Base-by-base conservation (phyloP, 306 rosid species). In the Mimosa bimucronata region DNA sequence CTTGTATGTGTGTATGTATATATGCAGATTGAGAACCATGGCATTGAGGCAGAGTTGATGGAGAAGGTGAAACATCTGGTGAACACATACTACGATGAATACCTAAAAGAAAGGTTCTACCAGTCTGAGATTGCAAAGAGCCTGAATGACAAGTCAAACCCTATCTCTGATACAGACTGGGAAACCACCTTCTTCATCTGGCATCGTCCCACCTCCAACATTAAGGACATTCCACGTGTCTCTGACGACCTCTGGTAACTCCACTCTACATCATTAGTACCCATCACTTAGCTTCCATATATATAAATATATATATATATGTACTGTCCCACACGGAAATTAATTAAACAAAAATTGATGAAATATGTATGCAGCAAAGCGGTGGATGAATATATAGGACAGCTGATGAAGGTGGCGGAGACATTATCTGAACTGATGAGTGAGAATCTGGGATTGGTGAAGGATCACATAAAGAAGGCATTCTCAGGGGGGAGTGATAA, bases 111-210 rank as follows among this genome's bases (percentile, higher is more conserved):
- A 78, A 77, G 85, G 23, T 94, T 94, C 78, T 94, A 90, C 62
- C 78, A 87, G 60, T 90, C 97, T 73, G 86, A 84, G 87, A 73
- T 80, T 34, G 97, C 91, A 19, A 89, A 88, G 78, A 80, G 79
- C 71, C 72, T 89, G 38, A 34, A 34, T 72, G 84, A 81, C 79
- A 57, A 83, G 76, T 78, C 85, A 66, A 73, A 73, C 12, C 52
- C 68, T 55, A 62, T 81, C 46, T 57, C 88, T 45, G 88, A 88
- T 52, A 30, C 70, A 34, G 97, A 94, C 79, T 94, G 98, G 98
- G 97, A 94, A 86, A 86, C 87, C 81, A 67, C 88, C 58, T 90
- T 94, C 79, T 94, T 94, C 93, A 86, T 94, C 64, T 86, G 90
- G 89, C 98, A 94, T 75, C 92, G 82, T 38, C 98, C 98, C 25